These are phyloP conservation scores for Chaetomiaceae sp. DNA, from an alignment of 2,329 filamentous ascomycete species.

Conservation along the genomic window DNA sequence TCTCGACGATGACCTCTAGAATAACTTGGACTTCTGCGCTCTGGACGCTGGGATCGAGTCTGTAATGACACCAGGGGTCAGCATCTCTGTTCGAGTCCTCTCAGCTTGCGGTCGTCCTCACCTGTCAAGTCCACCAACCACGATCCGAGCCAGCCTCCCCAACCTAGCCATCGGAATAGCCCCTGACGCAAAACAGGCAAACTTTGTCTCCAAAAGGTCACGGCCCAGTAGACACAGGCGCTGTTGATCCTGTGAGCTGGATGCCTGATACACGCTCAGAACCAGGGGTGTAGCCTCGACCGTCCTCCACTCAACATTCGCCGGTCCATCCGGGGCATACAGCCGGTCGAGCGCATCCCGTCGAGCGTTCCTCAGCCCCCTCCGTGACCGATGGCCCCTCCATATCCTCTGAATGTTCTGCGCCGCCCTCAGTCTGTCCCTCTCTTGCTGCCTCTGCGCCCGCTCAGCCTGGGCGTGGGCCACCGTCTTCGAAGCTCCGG, in stretches of 20 bases:
- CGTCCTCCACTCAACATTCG: conserved; percentile 34
- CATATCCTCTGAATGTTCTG: conserved; percentile 73
- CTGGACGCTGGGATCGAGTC: conserved; percentile 13
- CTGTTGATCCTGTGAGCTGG: conserved; percentile 41
- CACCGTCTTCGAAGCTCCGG: conserved; percentile 70
- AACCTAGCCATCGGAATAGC: conserved; percentile 31
- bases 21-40: conserved; percentile 29
- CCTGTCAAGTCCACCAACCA: conserved; percentile 34
- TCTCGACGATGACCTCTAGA: conserved; percentile 34
- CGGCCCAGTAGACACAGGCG: conserved; percentile 43
- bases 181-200: conserved; percentile 33
- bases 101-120: conserved; percentile 7
- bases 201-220: conserved; percentile 38
- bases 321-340: conserved; percentile 39
- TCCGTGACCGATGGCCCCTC: conserved; percentile 68
- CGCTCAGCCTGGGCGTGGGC: conserved; percentile 85
- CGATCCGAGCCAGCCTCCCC: conserved; percentile 33
- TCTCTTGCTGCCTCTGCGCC: conserved; percentile 71
- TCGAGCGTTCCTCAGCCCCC: conserved; percentile 50
- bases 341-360: conserved; percentile 59
- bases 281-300: conserved; percentile 43
- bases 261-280: conserved; percentile 45
- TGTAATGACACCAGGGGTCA: not conserved
- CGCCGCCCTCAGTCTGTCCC: conserved; percentile 69
- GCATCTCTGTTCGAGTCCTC: not conserved